Percentiles rank a stretch among this genome's conserved stretches.
Evolutionary conservation across 148 eudicot species (phyloP).

Genomic region (Pharnaceum exiguum): DNA sequence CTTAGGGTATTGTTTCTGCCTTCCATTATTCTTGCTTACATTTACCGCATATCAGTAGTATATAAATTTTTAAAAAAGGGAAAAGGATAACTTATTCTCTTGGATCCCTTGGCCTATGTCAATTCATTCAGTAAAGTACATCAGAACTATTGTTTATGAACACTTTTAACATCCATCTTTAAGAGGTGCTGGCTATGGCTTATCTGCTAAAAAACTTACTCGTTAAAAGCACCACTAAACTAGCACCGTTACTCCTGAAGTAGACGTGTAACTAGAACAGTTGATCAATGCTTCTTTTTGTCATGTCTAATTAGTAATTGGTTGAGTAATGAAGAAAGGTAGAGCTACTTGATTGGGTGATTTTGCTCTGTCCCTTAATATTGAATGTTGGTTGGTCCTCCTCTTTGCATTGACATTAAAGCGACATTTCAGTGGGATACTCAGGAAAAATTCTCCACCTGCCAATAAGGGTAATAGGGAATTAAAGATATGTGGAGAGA

Average conservation of each 20-base stretch:
- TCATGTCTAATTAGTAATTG: conserved; percentile 3
- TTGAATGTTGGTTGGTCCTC: conserved; percentile 6
- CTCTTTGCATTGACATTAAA: conserved; percentile 5
- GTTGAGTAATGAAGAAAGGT: conserved; percentile 5
- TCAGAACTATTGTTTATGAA: too few relatives aligned
- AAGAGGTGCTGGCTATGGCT: too few relatives aligned
- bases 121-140: too few relatives aligned
- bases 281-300: neutral
- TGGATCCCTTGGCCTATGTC: too few relatives aligned
- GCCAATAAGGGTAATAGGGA: neutral
- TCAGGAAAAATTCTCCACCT: conserved; percentile 3
- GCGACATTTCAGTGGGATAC: conserved; percentile 4
- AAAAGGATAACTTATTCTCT: too few relatives aligned
- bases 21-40: too few relatives aligned
- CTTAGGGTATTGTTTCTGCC: conserved; percentile 33
- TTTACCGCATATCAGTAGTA: too few relatives aligned
- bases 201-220: neutral
- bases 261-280: conserved; percentile 1
- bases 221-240: conserved; percentile 2
- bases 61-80: too few relatives aligned
- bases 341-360: conserved; percentile 7
- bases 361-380: conserved; percentile 1
- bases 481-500: neutral
- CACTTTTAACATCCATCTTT: too few relatives aligned
- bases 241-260: neutral